phyloP scores from a whole-genome alignment of 73 alveolate species.

The Tetrahymena thermophila region DNA sequence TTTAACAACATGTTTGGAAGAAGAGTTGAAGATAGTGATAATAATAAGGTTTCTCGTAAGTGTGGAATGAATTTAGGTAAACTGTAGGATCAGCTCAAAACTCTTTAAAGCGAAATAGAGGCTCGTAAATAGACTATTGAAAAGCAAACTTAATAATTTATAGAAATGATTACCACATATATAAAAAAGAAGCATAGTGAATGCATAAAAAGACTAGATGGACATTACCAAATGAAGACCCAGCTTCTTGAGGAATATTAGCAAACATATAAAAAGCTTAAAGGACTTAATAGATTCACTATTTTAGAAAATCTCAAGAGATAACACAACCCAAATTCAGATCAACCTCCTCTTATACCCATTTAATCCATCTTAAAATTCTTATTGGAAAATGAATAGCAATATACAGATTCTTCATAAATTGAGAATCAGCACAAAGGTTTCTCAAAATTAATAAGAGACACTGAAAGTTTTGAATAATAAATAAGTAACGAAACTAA shows the following conservation, averaged over 20 bases:
- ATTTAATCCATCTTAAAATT: background rate
- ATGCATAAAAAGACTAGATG: background rate
- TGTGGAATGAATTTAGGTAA: background rate
- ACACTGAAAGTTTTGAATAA: background rate
- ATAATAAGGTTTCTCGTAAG: background rate
- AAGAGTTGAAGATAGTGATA: background rate
- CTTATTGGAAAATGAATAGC: background rate
- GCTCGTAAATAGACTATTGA: background rate
- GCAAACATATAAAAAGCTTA: background rate
- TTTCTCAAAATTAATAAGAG: background rate
- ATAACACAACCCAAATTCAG: background rate
- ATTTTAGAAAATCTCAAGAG: background rate
- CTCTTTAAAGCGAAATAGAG: background rate
- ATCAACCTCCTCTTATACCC: background rate
- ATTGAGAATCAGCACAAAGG: background rate
- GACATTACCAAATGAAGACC: background rate
- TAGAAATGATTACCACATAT: background rate
- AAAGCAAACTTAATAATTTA: background rate
- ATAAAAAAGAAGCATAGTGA: background rate
- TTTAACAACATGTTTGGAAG: background rate
- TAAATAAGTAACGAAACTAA: background rate
- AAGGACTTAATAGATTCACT: background rate
- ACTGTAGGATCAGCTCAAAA: background rate
- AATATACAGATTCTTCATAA: background rate
- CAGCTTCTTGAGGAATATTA: background rate